These are phyloP conservation scores for Colletotrichum navitas DNA, from an alignment of 2,329 filamentous ascomycete species.

Conservation along the genomic window DNA sequence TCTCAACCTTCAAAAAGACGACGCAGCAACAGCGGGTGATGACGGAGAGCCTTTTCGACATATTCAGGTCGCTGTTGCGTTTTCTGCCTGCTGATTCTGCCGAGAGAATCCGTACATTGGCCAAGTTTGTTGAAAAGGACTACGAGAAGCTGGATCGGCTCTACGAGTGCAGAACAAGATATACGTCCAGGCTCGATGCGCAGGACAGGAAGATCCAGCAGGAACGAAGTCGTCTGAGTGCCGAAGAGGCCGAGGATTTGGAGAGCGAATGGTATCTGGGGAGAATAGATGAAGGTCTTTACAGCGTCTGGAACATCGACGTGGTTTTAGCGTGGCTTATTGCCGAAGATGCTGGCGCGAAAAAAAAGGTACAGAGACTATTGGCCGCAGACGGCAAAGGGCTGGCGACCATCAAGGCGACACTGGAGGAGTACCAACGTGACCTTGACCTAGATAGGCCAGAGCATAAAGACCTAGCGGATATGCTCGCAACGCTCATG, in stretches of 20 bases:
- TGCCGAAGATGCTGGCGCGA: conserved; percentile 86
- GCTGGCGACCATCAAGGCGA: conserved; percentile 72
- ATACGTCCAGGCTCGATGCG: conserved; percentile 70
- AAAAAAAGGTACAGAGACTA: conserved; percentile 70
- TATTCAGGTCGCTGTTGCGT: conserved; percentile 86
- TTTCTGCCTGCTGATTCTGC: conserved; percentile 82
- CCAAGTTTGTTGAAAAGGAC: conserved; percentile 96
- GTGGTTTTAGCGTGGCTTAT: conserved; percentile 89
- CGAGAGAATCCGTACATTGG: conserved; percentile 83
- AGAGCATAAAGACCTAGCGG: conserved; percentile 68
- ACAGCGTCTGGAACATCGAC: conserved; percentile 85
- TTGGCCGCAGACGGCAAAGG: conserved; percentile 77
- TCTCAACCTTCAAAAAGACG: conserved; percentile 90
- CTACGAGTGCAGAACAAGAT: conserved; percentile 78
- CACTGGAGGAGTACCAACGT: conserved; percentile 72
- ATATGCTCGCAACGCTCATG: conserved; percentile 67
- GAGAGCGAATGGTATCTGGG: conserved; percentile 79
- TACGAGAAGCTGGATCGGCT: conserved; percentile 87
- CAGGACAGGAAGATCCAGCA: conserved; percentile 74
- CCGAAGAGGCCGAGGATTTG: conserved; percentile 70
- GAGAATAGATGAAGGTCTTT: conserved; percentile 86
- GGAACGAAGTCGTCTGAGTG: conserved; percentile 50
- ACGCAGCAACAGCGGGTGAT: conserved; percentile 25
- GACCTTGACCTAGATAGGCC: conserved; percentile 68
- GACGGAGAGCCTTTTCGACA: conserved; percentile 79